Base-by-base conservation (phyloP, 2,329 filamentous ascomycete species). In the Aspergillus fischeri region DNA sequence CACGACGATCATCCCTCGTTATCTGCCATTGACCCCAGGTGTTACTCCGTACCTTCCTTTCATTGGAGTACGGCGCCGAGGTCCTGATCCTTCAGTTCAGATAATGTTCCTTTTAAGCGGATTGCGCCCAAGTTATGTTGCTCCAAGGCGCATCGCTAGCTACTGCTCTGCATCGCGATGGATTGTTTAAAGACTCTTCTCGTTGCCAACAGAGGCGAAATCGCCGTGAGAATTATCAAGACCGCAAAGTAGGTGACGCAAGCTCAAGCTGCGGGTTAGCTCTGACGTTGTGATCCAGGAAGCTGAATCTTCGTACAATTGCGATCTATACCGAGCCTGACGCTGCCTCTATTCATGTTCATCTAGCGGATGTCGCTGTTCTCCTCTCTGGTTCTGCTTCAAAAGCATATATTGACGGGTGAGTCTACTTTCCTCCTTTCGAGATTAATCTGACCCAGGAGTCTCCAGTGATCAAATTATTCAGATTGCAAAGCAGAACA, bases 131-230 rank as follows among this genome's bases (percentile, higher is more conserved):
- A 21, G n/a, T 28, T 6, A 27, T 45, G 4, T n/a, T 25, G 44
- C 35, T n/a, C 27, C 48, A 9, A 5, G 45, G 17, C 10, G 17
- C 27, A 51, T 25, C 29, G 21, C 27, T 55, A 21, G 41, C 25
- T 41, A 35, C 41, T 24, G 27, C 42, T 47, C 17, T 32, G 11
- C 32, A 25, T 49, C 29, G 54, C 47, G 28, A 73, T 76, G 74
- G 69, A 75, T 54, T 61, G 55, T n/a, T 56, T 84, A 35, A 80
- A 80, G 64, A 81, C 75, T 11, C 62, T 86, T 20, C 70, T 87
- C 11, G 77, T 86, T 50, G 83, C 83, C 9, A 86, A 87, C 66
- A 75, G 84, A 49, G 84, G 83, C 49, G 83, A 86, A 65, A 86
- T 86, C 53, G 81, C 82, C 2, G 75, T 77, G 32, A 78, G 83